phyloP scores from a whole-genome alignment of 495 filamentous ascomycete species.

The Hypoxylon lienhwacheense region DNA sequence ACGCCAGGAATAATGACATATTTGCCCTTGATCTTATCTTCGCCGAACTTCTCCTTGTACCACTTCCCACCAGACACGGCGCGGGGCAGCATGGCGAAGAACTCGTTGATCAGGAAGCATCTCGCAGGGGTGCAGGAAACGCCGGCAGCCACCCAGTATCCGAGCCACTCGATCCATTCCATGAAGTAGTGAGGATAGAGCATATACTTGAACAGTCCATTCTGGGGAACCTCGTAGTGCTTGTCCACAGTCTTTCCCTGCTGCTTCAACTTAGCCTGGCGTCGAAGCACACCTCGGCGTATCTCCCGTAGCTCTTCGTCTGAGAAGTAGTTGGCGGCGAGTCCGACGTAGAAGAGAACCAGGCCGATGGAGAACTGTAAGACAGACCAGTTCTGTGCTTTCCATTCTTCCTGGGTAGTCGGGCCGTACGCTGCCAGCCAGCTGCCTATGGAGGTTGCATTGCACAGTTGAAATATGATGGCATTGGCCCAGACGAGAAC shows the following conservation, averaged over 20 bases:
- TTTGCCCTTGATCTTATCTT: constrained; percentile 68
- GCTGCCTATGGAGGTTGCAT: constrained; percentile 72
- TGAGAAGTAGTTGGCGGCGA: constrained; percentile 80
- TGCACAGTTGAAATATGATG: constrained; percentile 73
- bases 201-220: constrained; percentile 78
- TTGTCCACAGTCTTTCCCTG: constrained; percentile 63
- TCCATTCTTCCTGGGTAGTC: constrained; percentile 60
- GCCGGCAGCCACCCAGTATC: constrained; percentile 74
- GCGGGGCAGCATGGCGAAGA: constrained; percentile 86
- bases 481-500: constrained; percentile 61
- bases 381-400: constrained; percentile 45
- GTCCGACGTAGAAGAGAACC: constrained; percentile 59
- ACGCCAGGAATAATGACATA: constrained; percentile 85
- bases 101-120: constrained; percentile 80
- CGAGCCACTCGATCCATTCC: constrained; percentile 96
- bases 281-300: constrained; percentile 59
- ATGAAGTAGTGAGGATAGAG: constrained; percentile 91
- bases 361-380: constrained; percentile 52
- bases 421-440: constrained; percentile 82
- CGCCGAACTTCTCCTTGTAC: constrained; percentile 88
- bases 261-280: constrained; percentile 45
- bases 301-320: constrained; percentile 80
- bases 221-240: constrained; percentile 83
- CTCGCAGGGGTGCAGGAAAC: constrained; percentile 70
- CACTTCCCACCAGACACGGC: constrained; percentile 80